phyloP scores from a whole-genome alignment of 768 basidiomycete species.

The Leccinum variicolor region DNA sequence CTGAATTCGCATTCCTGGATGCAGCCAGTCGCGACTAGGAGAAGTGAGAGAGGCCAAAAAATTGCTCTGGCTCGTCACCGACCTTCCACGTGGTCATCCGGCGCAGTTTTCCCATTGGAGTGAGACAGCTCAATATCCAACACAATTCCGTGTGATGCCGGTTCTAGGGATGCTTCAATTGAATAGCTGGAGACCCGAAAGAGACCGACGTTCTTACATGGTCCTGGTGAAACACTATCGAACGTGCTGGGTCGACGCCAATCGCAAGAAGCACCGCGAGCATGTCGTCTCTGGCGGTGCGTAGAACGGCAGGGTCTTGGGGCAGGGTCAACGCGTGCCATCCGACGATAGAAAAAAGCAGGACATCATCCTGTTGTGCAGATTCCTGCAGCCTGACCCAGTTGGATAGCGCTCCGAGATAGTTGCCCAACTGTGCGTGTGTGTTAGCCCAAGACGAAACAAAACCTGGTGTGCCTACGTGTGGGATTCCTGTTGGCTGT shows the following conservation, averaged over 20 bases:
- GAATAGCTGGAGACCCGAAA: neutral
- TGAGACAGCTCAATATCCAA: conserved; percentile 86
- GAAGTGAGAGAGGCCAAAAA: neutral
- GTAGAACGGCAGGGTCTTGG: conserved; percentile 68
- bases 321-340: conserved; percentile 94
- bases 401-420: conserved; percentile 84
- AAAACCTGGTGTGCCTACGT: conserved; percentile 46
- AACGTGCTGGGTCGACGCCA: conserved; percentile 75
- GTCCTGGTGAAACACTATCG: conserved; percentile 84
- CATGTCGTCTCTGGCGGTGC: conserved; percentile 66
- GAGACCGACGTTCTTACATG: conserved; percentile 48
- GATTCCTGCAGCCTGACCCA: conserved; percentile 81
- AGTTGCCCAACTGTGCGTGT: conserved; percentile 76
- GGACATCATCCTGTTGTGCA: conserved; percentile 52
- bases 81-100: conserved; percentile 99
- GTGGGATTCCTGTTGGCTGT: conserved; percentile 89
- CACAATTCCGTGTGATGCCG: conserved; percentile 80
- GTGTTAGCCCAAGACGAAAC: conserved; percentile 2
- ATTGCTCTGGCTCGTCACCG: conserved; percentile 4
- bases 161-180: conserved; percentile 47
- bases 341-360: conserved; percentile 87
- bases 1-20: conserved; percentile 67
- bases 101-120: conserved; percentile 76
- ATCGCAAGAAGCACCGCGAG: conserved; percentile 81
- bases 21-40: conserved; percentile 70